A percentile compares a stretch with the other conserved stretches of the same genome.
Evolutionary conservation across 345 rosid species (phyloP).

Genomic region (thale cress (Arabidopsis thaliana)): TAIR10.1 NC_003074.8:584001-584500

Average conservation of each 20-base stretch:
- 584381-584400: background rate
- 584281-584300: background rate
- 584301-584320: background rate
- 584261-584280: slow-evolving; percentile 59
- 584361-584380: background rate
- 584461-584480: slow-evolving; percentile 83
- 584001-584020: slow-evolving; percentile 87
- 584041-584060: slow-evolving; percentile 82
- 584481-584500: slow-evolving; percentile 88
- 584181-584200: slow-evolving; percentile 97
- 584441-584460: slow-evolving; percentile 85
- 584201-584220: slow-evolving; percentile 98
- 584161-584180: slow-evolving; percentile 90
- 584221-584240: slow-evolving; percentile 91
- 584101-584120: slow-evolving; percentile 98
- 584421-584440: slow-evolving; percentile 55
- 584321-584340: slow-evolving; percentile 14
- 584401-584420: slow-evolving; percentile 23
- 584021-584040: slow-evolving; percentile 97
- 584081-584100: slow-evolving; percentile 96
- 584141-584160: slow-evolving; percentile 93
- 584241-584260: slow-evolving; percentile 99
- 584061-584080: slow-evolving; percentile 99
- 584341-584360: background rate
- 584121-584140: slow-evolving; percentile 98